Evolutionary conservation across 192 early-diverging fungal genomes (phyloP).

Genomic region (Coemansia sp.): DNA sequence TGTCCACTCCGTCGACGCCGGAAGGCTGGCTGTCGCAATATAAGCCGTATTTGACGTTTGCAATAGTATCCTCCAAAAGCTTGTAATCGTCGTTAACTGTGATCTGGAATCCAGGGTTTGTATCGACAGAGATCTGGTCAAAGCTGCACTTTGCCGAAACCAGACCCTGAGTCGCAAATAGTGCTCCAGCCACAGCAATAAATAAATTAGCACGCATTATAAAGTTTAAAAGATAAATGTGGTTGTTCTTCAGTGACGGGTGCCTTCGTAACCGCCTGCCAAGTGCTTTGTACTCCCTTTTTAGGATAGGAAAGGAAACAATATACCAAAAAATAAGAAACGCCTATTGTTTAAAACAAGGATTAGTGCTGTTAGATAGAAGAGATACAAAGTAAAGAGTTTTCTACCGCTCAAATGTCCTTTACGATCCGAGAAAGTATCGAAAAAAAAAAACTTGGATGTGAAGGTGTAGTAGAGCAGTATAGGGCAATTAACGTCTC

Average conservation of each 20-base stretch:
- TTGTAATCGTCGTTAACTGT: conserved; percentile 51
- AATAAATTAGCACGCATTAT: conserved; percentile 22
- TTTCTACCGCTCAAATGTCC: background rate
- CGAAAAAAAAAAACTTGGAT: background rate
- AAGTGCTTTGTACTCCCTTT: no score
- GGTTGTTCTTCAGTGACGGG: background rate
- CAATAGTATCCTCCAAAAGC: conserved; percentile 35
- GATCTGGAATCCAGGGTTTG: conserved; percentile 47
- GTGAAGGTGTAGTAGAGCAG: conserved; percentile 4
- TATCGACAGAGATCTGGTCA: conserved; percentile 24
- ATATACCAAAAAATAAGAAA: no score
- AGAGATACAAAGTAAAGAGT: background rate
- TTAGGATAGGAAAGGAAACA: no score
- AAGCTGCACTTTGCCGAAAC: conserved; percentile 32
- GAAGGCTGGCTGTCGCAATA: conserved; percentile 47
- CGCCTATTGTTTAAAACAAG: no score
- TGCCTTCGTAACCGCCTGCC: background rate
- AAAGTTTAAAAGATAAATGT: background rate
- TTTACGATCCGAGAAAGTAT: background rate
- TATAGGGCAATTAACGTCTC: conserved; percentile 3
- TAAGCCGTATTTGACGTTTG: conserved; percentile 40
- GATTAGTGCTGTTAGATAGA: no score
- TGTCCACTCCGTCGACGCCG: conserved; percentile 29
- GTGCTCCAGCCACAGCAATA: conserved; percentile 4
- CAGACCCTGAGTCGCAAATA: conserved; percentile 1